Conservation (phyloP, 2,329 filamentous ascomycete species). For the Beauveria sp. region DNA sequence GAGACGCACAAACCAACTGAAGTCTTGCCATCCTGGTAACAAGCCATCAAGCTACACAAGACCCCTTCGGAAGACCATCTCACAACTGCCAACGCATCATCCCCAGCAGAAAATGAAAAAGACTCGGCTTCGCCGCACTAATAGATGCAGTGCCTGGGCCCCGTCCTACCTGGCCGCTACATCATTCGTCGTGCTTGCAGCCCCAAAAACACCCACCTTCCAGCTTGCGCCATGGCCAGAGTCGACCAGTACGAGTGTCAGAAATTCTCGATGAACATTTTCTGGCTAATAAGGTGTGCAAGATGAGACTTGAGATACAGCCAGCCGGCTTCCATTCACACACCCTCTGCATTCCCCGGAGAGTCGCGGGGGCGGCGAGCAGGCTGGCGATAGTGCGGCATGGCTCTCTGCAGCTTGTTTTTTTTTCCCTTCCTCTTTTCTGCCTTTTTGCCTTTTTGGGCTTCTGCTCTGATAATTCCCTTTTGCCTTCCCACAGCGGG, state of each 20-base stretch:
- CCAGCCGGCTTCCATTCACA: neutral
- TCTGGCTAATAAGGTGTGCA: constrained; percentile 3
- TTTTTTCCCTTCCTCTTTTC: too few species aligned
- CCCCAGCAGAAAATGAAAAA: neutral
- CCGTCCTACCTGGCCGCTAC: neutral
- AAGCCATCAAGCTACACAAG: neutral
- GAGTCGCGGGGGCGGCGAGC: neutral
- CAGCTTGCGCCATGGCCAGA: neutral
- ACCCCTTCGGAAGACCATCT: neutral
- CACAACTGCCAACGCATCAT: constrained; percentile 4
- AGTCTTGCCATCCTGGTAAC: neutral
- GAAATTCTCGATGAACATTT: neutral
- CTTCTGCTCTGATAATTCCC: neutral
- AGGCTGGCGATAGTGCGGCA: neutral
- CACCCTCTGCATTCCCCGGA: neutral
- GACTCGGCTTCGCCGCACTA: constrained; percentile 6
- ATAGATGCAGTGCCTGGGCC: constrained; percentile 1
- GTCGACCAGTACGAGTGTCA: neutral
- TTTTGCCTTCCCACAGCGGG: neutral
- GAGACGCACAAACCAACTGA: neutral
- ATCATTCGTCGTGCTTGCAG: neutral
- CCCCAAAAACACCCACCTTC: neutral
- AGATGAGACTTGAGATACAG: neutral
- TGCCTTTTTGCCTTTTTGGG: neutral
- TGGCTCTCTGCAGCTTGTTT: neutral